These are phyloP conservation scores for Murraya koenigii DNA, from an alignment of 345 rosid genomes.

Conservation along the genomic window DNA sequence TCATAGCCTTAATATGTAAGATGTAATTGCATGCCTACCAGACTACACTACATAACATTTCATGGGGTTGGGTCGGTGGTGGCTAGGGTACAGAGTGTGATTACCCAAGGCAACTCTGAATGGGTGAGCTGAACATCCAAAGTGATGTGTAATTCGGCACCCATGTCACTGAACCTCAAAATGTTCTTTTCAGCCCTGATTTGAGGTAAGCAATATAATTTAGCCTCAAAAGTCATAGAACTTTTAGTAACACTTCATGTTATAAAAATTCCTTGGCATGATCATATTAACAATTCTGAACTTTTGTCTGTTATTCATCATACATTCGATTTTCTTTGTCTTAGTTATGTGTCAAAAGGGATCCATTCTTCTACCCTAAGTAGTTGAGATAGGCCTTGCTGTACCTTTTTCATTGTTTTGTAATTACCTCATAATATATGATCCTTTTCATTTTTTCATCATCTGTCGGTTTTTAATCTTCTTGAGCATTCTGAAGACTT, in stretches of 20 bases:
- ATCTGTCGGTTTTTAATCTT: not conserved
- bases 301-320: not conserved
- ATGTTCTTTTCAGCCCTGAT: not conserved
- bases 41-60: too few relatives aligned
- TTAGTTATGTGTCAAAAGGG: not conserved
- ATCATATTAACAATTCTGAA: not conserved
- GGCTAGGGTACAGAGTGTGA: too few relatives aligned
- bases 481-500: not conserved
- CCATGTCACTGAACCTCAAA: not conserved
- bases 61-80: too few relatives aligned
- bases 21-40: not conserved
- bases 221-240: not conserved
- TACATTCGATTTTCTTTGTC: not conserved
- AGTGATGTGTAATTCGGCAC: not conserved
- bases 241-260: not conserved
- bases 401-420: not conserved
- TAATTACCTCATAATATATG: too few relatives aligned
- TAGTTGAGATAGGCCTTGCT: not conserved
- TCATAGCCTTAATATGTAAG: not conserved
- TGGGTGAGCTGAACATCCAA: not conserved
- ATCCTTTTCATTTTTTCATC: not conserved
- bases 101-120: not conserved
- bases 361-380: slow-evolving; percentile 5
- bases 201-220: not conserved
- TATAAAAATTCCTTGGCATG: not conserved